Percentiles rank a stretch among this genome's conserved stretches.
phyloP scores from a whole-genome alignment of 169 alveolate species.

The Plasmodium vinckei region DNA sequence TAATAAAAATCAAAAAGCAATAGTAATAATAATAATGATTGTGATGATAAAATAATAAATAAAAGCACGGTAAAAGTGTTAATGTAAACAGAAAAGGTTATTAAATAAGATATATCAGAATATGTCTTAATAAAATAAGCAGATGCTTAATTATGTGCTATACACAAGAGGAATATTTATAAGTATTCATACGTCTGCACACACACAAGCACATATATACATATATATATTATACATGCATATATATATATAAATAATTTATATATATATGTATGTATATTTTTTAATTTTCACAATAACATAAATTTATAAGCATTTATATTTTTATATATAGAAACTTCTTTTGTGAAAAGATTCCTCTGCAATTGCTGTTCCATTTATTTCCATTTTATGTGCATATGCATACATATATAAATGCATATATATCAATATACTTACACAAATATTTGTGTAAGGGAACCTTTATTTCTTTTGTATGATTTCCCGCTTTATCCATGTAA shows the following conservation, averaged over 20 bases:
- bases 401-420: slow-evolving; percentile 6
- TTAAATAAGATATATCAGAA: not conserved
- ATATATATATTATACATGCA: slow-evolving; percentile 19
- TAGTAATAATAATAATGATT: not conserved
- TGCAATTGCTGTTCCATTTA: too few species aligned
- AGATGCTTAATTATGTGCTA: not conserved
- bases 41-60: not conserved
- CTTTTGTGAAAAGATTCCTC: too few species aligned
- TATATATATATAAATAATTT: not conserved
- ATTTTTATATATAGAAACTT: too few species aligned
- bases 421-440: slow-evolving; percentile 5
- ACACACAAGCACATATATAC: not conserved
- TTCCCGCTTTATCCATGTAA: too few species aligned
- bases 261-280: not conserved
- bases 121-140: not conserved
- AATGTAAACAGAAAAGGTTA: not conserved
- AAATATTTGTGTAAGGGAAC: slow-evolving; percentile 5
- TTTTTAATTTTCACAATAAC: not conserved
- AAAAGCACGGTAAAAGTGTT: not conserved
- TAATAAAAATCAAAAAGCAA: slow-evolving; percentile 8
- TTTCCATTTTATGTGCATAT: not conserved
- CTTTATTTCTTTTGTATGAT: too few species aligned
- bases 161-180: too few species aligned
- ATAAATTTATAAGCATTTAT: not conserved
- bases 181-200: too few species aligned